These are phyloP conservation scores for Penicillium sp. DNA, from an alignment of 2,329 filamentous ascomycete species.

Conservation along the genomic window DNA sequence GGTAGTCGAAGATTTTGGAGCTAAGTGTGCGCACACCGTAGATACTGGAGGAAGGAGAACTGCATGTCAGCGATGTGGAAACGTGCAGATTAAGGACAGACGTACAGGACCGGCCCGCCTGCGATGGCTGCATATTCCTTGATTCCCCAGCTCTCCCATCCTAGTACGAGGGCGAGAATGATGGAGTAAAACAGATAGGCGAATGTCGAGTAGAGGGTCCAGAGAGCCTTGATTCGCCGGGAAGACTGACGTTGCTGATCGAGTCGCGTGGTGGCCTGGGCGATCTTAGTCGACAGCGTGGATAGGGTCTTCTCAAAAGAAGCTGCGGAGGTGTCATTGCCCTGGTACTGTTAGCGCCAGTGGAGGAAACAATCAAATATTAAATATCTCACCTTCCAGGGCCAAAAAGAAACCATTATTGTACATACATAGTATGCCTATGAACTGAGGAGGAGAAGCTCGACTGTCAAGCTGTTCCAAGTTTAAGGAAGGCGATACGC, in stretches of 20 bases:
- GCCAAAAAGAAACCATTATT: conserved; percentile 79
- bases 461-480: not conserved
- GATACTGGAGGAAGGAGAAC: conserved; percentile 58
- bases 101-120: conserved; percentile 75
- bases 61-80: conserved; percentile 14
- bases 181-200: conserved; percentile 85
- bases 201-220: conserved; percentile 86
- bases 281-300: conserved; percentile 77
- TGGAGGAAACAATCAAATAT: not conserved
- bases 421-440: not conserved
- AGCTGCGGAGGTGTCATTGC: conserved; percentile 76
- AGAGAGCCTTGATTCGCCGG: conserved; percentile 77
- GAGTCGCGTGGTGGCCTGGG: conserved; percentile 68
- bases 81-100: conserved; percentile 2
- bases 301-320: conserved; percentile 91
- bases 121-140: conserved; percentile 75
- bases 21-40: conserved; percentile 68
- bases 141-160: conserved; percentile 72
- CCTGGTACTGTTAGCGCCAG: conserved; percentile 39
- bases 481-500: not conserved
- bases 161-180: conserved; percentile 79
- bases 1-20: conserved; percentile 74
- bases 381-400: conserved; percentile 65
- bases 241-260: conserved; percentile 70
- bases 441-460: not conserved